These are phyloP conservation scores for Durusdinium trenchii DNA, from an alignment of 73 alveolate genomes.

Conservation along the genomic window DNA sequence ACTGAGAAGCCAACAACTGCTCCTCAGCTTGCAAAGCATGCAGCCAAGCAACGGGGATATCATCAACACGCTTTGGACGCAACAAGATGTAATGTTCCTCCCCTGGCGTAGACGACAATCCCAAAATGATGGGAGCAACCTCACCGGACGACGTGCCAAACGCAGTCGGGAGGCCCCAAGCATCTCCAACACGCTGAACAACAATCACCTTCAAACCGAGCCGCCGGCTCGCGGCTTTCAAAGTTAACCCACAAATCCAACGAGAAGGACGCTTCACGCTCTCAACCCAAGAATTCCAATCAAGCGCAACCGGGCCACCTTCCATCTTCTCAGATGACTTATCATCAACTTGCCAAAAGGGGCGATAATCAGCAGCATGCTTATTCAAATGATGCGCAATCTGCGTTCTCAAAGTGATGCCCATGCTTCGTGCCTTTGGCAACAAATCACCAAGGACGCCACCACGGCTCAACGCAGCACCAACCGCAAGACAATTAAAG, in stretches of 20 bases:
- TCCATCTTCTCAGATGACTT: too few species aligned
- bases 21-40: neutral
- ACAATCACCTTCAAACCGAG: neutral
- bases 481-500: neutral
- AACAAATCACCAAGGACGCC: neutral
- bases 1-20: neutral
- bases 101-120: neutral
- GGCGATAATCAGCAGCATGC: too few species aligned
- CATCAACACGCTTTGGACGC: neutral
- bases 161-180: neutral
- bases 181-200: neutral
- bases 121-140: neutral
- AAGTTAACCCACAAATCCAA: neutral
- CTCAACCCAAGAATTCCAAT: neutral
- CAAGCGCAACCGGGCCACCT: too few species aligned
- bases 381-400: neutral
- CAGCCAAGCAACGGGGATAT: neutral
- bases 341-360: neutral
- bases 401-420: neutral
- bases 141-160: neutral
- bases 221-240: neutral
- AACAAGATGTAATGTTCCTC: neutral
- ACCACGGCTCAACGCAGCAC: conserved; percentile 4
- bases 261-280: neutral
- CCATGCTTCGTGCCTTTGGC: neutral